Evolutionary conservation across 352 stramenopile genomes (phyloP).

Genomic region (Globisporangium okanoganense): DNA sequence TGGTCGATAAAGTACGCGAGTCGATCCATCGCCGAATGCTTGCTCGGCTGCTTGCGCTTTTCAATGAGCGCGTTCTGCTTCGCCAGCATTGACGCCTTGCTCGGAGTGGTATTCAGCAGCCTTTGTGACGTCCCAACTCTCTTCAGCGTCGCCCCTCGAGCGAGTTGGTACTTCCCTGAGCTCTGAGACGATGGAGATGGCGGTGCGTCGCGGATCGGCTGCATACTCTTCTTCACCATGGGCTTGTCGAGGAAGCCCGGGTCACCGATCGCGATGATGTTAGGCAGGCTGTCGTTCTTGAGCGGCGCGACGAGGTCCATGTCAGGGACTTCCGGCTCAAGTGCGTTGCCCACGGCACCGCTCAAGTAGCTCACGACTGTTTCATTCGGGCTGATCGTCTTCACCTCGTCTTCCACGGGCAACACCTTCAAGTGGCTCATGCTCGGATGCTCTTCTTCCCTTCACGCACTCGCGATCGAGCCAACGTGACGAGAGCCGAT

Average conservation of each 20-base stretch:
- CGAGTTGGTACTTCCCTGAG: not conserved
- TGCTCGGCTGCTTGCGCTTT: constrained; percentile 8
- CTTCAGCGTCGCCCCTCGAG: constrained; percentile 3
- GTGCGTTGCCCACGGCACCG: not conserved
- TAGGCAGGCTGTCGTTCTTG: constrained; percentile 10
- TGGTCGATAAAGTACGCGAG: constrained; percentile 50
- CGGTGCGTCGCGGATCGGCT: not conserved
- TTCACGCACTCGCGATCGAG: not conserved
- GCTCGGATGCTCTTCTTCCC: not conserved
- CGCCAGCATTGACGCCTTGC: constrained; percentile 1
- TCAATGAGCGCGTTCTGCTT: constrained; percentile 20
- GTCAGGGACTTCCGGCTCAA: not conserved
- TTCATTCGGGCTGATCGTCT: constrained; percentile 3
- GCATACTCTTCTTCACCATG: constrained; percentile 10
- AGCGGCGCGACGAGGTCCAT: constrained; percentile 14
- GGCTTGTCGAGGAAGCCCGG: constrained; percentile 9
- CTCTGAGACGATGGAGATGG: not conserved
- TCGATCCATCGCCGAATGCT: constrained; percentile 37
- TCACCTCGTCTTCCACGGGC: constrained; percentile 12
- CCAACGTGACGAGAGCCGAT: not conserved
- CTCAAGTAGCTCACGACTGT: constrained; percentile 8
- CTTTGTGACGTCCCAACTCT: not conserved
- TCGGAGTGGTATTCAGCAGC: not conserved
- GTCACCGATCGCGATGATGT: constrained; percentile 10
- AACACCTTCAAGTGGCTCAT: constrained; percentile 17